These are phyloP conservation scores for Nymphaea thermarum DNA, from an alignment of 164 flowering plant genomes.

Conservation along the genomic window DNA sequence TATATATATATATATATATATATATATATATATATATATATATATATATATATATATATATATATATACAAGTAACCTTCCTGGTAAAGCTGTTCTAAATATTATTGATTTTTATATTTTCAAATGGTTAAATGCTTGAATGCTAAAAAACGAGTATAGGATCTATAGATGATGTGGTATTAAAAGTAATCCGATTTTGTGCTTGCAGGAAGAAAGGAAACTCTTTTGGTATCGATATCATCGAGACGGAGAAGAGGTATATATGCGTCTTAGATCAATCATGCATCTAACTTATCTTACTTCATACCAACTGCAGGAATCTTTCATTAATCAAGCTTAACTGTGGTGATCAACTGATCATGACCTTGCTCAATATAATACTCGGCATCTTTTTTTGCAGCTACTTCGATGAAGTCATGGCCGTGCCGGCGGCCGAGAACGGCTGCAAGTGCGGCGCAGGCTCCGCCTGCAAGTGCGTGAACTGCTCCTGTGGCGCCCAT, in stretches of 20 bases:
- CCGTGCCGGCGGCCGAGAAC: constrained; percentile 30
- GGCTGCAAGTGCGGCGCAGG: constrained; percentile 74
- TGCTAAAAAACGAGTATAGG: not conserved
- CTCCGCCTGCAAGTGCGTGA: constrained; percentile 32
- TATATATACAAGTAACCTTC: not conserved
- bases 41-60: too few relatives aligned
- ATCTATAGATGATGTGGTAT: not conserved
- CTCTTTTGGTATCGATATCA: constrained; percentile 24
- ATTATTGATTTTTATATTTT: too few relatives aligned
- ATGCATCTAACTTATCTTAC: not conserved
- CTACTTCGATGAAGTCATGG: constrained; percentile 17
- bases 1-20: too few relatives aligned
- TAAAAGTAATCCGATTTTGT: not conserved
- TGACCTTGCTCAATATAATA: too few relatives aligned
- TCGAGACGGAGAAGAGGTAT: constrained; percentile 49
- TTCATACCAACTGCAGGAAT: not conserved
- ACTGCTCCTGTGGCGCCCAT: constrained; percentile 39
- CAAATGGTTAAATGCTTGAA: too few relatives aligned
- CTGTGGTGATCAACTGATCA: too few relatives aligned
- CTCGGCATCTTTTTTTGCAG: constrained; percentile 18
- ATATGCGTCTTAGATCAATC: too few relatives aligned
- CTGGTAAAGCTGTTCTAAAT: too few relatives aligned
- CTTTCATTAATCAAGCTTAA: not conserved
- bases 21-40: too few relatives aligned
- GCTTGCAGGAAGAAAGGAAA: constrained; percentile 62